Evolutionary conservation across 305 asterid species (phyloP), one percentile per base, ranked within the genome.

Genomic region (Ajuga reptans): DNA sequence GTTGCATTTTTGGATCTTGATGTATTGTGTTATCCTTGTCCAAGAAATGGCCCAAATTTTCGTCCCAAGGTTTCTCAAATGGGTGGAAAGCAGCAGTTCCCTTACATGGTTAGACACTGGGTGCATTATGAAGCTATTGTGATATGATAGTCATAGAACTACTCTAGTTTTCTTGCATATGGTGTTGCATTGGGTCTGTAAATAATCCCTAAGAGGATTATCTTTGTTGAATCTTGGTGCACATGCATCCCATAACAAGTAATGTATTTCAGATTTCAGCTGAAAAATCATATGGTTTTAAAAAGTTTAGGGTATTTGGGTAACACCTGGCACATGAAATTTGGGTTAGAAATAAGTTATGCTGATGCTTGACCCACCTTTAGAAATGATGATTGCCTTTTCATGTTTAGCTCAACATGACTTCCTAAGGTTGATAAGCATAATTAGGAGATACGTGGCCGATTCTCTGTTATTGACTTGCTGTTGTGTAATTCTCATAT

Each of bases 11-110:
- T 92, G 83, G 98, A 92, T 78, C 96, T 92, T 79, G 98, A 92
- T 33, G 88, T 92, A 53, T 75, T 92, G 75, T 92, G 73, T 66
- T 89, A 92, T 81, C 98, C 98, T 49, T 92, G 98, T 73, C 98
- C 98, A 54, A 80, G 81, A 84, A 89, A 88, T 70, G 95, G 96
- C 77, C 98, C 92, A 37, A 89, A 84, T 61, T 92, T 86, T 42
- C 95, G 97, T 64, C 89, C 90, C 72, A 84, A 78, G 78, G 96
- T 83, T 64, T 74, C 59, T 63, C 83, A 87, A 84, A 75, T 89
- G 86, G 98, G 96, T 77, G 98, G 98, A 74, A 92, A 89, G 60
- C 79, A 74, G 68, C 92, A 78, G 75, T 88, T 83, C 79, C 96
- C 96, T 4, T 92, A 89, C 84, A 92, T 89, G 96, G 95, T 89